Conservation (phyloP, 495 filamentous ascomycete species). For the Neurospora intermedia region DNA sequence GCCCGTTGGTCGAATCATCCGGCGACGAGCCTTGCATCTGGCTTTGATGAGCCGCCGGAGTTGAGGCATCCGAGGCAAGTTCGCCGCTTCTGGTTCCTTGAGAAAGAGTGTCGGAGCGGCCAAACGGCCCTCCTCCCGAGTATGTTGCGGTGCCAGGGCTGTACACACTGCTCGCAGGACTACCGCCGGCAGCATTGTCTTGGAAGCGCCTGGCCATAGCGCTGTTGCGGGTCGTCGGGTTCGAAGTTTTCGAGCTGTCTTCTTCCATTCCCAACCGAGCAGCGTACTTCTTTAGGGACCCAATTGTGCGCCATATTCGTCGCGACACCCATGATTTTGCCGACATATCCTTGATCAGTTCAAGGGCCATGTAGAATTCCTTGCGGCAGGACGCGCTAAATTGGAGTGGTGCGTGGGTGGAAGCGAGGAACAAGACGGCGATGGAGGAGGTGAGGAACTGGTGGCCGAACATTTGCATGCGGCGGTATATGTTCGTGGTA, state of each 20-base stretch:
- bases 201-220: neutral
- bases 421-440: constrained; percentile 72
- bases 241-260: constrained; percentile 4
- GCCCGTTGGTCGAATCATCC: constrained; percentile 23
- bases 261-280: constrained; percentile 62
- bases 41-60: constrained; percentile 4
- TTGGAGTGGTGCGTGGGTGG: constrained; percentile 66
- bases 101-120: neutral
- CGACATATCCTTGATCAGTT: constrained; percentile 70
- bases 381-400: constrained; percentile 65
- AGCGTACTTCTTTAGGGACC: constrained; percentile 67
- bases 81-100: neutral
- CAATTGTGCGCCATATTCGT: constrained; percentile 72
- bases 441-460: constrained; percentile 77
- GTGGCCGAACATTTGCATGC: constrained; percentile 74
- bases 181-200: neutral
- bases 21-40: neutral
- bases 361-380: constrained; percentile 80
- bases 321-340: constrained; percentile 70
- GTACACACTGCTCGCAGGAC: neutral
- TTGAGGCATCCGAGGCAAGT: constrained; percentile 1
- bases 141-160: neutral
- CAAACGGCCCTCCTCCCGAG: neutral
- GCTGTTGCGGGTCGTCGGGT: neutral
- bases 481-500: constrained; percentile 70